Conservation (phyloP, 1,139 yeast species). For the Candida sp. region DNA sequence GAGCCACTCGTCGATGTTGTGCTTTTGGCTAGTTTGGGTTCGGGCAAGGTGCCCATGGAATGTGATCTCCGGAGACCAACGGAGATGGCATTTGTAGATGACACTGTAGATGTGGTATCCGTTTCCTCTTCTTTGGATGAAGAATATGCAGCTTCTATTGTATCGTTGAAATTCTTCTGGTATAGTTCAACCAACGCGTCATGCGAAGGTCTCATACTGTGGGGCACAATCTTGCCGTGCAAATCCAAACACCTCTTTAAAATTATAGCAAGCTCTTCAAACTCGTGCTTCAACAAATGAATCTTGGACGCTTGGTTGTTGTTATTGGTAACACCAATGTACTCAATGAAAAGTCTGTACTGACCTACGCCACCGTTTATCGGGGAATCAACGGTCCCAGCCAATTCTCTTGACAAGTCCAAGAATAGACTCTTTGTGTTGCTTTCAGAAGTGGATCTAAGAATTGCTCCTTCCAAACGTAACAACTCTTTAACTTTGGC, state of each 20-base stretch:
- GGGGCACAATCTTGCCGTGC: conserved; percentile 69
- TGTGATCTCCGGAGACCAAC: conserved; percentile 4
- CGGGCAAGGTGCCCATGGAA: conserved; percentile 1
- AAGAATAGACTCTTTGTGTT: conserved; percentile 57
- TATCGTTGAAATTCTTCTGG: conserved; percentile 65
- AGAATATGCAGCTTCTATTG: conserved; percentile 1
- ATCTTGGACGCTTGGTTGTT: conserved; percentile 51
- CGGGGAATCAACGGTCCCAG: conserved; percentile 93
- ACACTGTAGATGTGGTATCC: background rate
- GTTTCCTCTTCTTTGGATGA: conserved; percentile 3
- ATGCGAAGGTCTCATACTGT: conserved; percentile 63
- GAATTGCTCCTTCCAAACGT: conserved; percentile 68
- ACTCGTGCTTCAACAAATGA: conserved; percentile 59
- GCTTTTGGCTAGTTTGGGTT: conserved; percentile 1
- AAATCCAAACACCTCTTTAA: conserved; percentile 69
- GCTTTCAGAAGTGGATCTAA: conserved; percentile 58
- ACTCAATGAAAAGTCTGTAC: conserved; percentile 70
- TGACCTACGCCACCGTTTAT: conserved; percentile 93
- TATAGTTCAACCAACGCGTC: conserved; percentile 69
- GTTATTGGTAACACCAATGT: conserved; percentile 38
- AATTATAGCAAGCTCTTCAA: conserved; percentile 70
- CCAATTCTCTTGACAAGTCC: conserved; percentile 76
- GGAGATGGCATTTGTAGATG: conserved; percentile 3
- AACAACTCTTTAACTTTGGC: conserved; percentile 74
- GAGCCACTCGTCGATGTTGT: conserved; percentile 4